Percentiles rank a stretch among this genome's conserved stretches.
Conservation (phyloP, 2,329 filamentous ascomycete species). For the Phoma sp. region DNA sequence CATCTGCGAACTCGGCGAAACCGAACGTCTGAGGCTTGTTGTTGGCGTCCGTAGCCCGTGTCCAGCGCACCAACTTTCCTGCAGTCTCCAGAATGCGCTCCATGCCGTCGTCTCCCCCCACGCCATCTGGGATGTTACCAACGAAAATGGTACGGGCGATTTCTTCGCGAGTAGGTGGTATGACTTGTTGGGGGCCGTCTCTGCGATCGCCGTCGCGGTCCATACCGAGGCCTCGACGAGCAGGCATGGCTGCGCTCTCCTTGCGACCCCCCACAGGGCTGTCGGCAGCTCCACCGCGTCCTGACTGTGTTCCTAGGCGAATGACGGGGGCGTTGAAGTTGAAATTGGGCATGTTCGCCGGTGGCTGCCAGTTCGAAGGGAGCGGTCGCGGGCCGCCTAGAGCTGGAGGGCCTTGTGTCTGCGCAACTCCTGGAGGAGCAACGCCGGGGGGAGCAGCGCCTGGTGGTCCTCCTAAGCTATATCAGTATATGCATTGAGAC, state of each 20-base stretch:
- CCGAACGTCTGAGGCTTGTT: slow-evolving; percentile 87
- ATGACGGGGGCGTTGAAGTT: slow-evolving; percentile 98
- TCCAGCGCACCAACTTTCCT: slow-evolving; percentile 84
- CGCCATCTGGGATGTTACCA: slow-evolving; percentile 80
- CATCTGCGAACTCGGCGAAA: slow-evolving; percentile 94
- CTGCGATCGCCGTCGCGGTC: slow-evolving; percentile 66
- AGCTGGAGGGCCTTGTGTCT: slow-evolving; percentile 74
- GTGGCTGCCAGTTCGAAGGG: slow-evolving; percentile 84
- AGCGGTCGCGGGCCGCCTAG: slow-evolving; percentile 82
- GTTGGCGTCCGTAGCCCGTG: slow-evolving; percentile 77
- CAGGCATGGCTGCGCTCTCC: slow-evolving; percentile 53
- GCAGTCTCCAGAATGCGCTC: slow-evolving; percentile 80
- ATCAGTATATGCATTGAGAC: neutral
- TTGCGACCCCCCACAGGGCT: slow-evolving; percentile 57
- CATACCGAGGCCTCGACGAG: slow-evolving; percentile 64
- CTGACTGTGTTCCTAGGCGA: slow-evolving; percentile 78
- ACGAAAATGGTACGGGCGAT: slow-evolving; percentile 91
- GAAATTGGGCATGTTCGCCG: slow-evolving; percentile 93
- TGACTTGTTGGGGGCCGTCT: slow-evolving; percentile 72
- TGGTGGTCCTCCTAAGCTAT: slow-evolving; percentile 16
- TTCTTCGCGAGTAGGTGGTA: slow-evolving; percentile 88
- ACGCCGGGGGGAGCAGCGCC: slow-evolving; percentile 72
- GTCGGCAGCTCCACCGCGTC: slow-evolving; percentile 62
- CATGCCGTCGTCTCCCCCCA: slow-evolving; percentile 78
- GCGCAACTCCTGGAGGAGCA: slow-evolving; percentile 77